These are phyloP conservation scores for Postia placenta DNA, from an alignment of 768 basidiomycete species.

Conservation along the genomic window DNA sequence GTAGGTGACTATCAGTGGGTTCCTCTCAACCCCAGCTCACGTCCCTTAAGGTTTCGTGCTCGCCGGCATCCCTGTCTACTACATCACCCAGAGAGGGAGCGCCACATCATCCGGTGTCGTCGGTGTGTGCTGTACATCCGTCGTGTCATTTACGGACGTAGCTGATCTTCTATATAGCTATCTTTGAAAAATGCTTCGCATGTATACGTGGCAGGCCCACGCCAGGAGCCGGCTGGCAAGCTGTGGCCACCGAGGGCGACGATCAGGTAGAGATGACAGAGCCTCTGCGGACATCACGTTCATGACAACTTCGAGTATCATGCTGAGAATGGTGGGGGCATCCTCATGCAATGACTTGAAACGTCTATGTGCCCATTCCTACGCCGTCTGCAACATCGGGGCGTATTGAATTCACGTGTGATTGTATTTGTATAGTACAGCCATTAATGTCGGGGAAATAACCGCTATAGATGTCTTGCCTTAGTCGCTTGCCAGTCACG, in stretches of 20 bases:
- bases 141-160: not conserved
- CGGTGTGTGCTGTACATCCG: slow-evolving; percentile 9
- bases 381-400: too few species aligned
- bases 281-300: slow-evolving; percentile 5
- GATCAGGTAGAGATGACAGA: slow-evolving; percentile 66
- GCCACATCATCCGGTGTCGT: slow-evolving; percentile 16
- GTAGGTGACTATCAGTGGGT: slow-evolving; percentile 34
- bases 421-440: slow-evolving; percentile 1
- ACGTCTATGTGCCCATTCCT: too few species aligned
- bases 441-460: slow-evolving; percentile 1
- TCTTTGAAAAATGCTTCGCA: slow-evolving; percentile 35
- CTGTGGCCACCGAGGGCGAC: slow-evolving; percentile 65
- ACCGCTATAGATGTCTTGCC: not conserved
- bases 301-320: not conserved
- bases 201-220: slow-evolving; percentile 46
- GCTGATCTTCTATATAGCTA: slow-evolving; percentile 27
- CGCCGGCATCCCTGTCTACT: slow-evolving; percentile 78
- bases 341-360: not conserved
- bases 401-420: too few species aligned
- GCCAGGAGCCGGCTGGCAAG: slow-evolving; percentile 66
- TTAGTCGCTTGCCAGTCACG: too few species aligned
- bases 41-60: slow-evolving; percentile 83
- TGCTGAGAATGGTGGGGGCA: not conserved
- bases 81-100: slow-evolving; percentile 55
- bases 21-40: not conserved